A percentile compares a stretch with the other conserved stretches of the same genome.
phyloP scores from a whole-genome alignment of 2,329 filamentous ascomycete species.

The Colletotrichum sp. region DNA sequence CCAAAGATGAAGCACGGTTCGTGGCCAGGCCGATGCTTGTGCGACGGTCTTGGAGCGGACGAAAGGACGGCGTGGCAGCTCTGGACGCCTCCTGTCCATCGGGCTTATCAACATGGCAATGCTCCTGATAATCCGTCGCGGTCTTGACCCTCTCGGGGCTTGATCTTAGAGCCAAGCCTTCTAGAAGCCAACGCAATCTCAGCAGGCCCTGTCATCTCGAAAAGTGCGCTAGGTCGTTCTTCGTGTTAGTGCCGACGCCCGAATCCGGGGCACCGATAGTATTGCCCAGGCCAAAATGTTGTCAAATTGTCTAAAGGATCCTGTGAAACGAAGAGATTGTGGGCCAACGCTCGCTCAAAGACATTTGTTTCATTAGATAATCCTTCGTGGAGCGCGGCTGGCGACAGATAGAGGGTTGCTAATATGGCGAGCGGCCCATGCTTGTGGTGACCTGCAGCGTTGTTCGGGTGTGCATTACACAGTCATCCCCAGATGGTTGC shows the following conservation, averaged over 20 bases:
- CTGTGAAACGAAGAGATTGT: not conserved
- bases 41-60: not conserved
- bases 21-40: not conserved
- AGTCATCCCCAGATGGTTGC: not conserved
- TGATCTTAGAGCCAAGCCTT: slow-evolving; percentile 1
- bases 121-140: not conserved
- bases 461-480: not conserved
- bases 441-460: not conserved
- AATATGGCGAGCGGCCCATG: not conserved
- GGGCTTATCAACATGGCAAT: not conserved
- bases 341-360: not conserved
- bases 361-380: slow-evolving; percentile 1
- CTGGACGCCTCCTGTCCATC: not conserved
- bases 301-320: not conserved
- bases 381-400: not conserved
- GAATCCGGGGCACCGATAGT: not conserved
- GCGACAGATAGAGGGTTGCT: not conserved
- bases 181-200: slow-evolving; percentile 3
- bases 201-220: not conserved
- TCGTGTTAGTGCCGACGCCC: not conserved
- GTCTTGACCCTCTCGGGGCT: not conserved
- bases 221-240: not conserved
- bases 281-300: not conserved
- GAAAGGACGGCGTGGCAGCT: not conserved
- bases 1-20: not conserved